Percentiles rank a stretch among this genome's conserved stretches.
Evolutionary conservation across 2,329 filamentous ascomycete genomes (phyloP).

Genomic region (Penicillium sp.): DNA sequence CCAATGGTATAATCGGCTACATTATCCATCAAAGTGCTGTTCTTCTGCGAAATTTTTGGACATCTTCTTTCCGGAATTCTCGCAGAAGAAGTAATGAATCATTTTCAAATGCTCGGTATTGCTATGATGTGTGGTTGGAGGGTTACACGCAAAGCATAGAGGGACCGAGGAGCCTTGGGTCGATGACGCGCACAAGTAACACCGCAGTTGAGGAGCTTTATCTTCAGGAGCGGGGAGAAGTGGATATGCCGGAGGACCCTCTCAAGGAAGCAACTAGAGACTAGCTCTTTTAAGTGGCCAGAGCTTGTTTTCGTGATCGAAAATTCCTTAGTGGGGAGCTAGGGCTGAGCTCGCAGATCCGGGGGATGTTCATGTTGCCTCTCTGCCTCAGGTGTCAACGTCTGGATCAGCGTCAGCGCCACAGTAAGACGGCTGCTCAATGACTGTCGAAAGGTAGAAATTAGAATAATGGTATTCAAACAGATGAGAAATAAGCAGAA

Average conservation of each 20-base stretch:
- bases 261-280: not conserved
- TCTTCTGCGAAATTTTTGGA: not conserved
- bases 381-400: not conserved
- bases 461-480: too few species aligned
- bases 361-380: not conserved
- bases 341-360: not conserved
- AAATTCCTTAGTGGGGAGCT: not conserved
- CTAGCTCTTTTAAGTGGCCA: not conserved
- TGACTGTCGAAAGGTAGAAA: not conserved
- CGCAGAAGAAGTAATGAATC: not conserved
- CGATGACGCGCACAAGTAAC: conserved; percentile 23
- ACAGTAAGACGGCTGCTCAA: not conserved
- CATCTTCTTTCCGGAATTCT: not conserved
- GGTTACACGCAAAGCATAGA: conserved; percentile 15
- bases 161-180: not conserved
- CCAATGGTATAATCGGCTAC: too few species aligned
- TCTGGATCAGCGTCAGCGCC: not conserved
- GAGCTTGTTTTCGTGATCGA: not conserved
- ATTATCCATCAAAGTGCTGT: too few species aligned
- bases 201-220: not conserved
- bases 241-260: not conserved
- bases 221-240: not conserved
- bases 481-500: not conserved
- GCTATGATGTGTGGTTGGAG: conserved; percentile 1
- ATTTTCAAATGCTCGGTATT: not conserved